Percentiles rank a stretch among this genome's conserved stretches.
Conservation (phyloP, 495 filamentous ascomycete species). For the Xylaria nigripes region DNA sequence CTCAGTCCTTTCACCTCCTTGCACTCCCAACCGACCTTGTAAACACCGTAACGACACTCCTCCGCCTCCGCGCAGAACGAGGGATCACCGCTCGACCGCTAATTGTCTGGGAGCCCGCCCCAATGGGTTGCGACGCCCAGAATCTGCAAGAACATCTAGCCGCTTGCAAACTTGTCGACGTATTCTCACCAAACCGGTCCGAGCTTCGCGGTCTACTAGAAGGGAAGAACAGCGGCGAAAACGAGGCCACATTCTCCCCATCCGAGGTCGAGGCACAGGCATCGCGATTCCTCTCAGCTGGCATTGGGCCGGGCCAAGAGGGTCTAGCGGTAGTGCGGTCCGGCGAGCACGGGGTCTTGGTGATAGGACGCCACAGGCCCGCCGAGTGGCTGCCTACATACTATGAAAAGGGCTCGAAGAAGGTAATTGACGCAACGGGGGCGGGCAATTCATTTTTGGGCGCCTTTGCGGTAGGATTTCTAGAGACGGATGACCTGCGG, state of each 20-base stretch:
- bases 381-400: slow-evolving; percentile 28
- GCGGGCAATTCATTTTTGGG: slow-evolving; percentile 34
- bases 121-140: slow-evolving; percentile 21
- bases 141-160: slow-evolving; percentile 20
- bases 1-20: slow-evolving; percentile 12
- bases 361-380: slow-evolving; percentile 6
- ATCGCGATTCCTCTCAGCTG: slow-evolving; percentile 11
- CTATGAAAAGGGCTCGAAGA: slow-evolving; percentile 6
- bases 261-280: slow-evolving; percentile 23
- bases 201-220: slow-evolving; percentile 24
- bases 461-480: slow-evolving; percentile 26
- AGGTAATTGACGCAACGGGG: slow-evolving; percentile 31
- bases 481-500: slow-evolving; percentile 18
- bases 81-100: slow-evolving; percentile 17
- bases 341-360: slow-evolving; percentile 28
- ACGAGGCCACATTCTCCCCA: slow-evolving; percentile 4
- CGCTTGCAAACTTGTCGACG: slow-evolving; percentile 21
- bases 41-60: slow-evolving; percentile 2
- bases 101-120: slow-evolving; percentile 34
- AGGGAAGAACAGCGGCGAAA: not conserved
- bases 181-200: slow-evolving; percentile 35
- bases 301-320: slow-evolving; percentile 17
- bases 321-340: slow-evolving; percentile 25
- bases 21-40: slow-evolving; percentile 7
- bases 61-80: slow-evolving; percentile 5